Conservation (phyloP, 192 early-diverging fungal genomes). For the Funneliformis mosseae region DNA sequence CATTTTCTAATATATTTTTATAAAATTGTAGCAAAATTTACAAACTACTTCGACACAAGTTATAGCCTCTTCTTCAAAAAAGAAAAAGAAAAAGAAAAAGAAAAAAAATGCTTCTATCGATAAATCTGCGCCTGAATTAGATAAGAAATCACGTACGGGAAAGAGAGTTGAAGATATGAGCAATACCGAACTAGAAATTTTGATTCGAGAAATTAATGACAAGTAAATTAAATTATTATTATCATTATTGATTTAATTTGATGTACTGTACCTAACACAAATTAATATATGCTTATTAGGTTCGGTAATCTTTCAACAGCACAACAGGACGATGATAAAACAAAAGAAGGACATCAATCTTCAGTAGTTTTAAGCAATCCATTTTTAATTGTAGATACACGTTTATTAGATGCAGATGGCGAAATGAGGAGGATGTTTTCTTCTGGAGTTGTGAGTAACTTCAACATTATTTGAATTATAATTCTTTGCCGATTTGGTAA, state of each 20-base stretch:
- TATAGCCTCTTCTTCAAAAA: constrained; percentile 14
- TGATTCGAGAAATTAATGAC: constrained; percentile 60
- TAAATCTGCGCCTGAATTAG: constrained; percentile 7
- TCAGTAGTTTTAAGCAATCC: constrained; percentile 31
- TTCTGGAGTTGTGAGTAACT: constrained; percentile 68
- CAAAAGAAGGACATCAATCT: not conserved
- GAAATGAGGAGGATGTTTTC: constrained; percentile 94
- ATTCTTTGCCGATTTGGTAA: not conserved
- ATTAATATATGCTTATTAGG: not conserved
- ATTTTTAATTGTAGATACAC: constrained; percentile 61
- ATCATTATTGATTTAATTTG: not conserved
- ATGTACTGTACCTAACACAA: not conserved
- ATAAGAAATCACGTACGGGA: constrained; percentile 35
- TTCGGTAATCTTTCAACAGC: constrained; percentile 20
- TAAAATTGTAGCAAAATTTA: not conserved
- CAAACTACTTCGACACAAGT: too few species aligned
- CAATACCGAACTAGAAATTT: constrained; percentile 66
- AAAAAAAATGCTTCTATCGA: constrained; percentile 49
- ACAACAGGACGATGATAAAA: constrained; percentile 12
- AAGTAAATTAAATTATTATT: constrained; percentile 49
- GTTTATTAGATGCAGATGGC: constrained; percentile 77
- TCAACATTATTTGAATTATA: not conserved
- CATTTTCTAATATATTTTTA: too few species aligned
- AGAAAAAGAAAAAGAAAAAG: constrained; percentile 54
- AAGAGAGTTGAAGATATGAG: constrained; percentile 53